Base-by-base conservation (phyloP, 768 basidiomycete genomes). In the Rubroboletus satanas region DNA sequence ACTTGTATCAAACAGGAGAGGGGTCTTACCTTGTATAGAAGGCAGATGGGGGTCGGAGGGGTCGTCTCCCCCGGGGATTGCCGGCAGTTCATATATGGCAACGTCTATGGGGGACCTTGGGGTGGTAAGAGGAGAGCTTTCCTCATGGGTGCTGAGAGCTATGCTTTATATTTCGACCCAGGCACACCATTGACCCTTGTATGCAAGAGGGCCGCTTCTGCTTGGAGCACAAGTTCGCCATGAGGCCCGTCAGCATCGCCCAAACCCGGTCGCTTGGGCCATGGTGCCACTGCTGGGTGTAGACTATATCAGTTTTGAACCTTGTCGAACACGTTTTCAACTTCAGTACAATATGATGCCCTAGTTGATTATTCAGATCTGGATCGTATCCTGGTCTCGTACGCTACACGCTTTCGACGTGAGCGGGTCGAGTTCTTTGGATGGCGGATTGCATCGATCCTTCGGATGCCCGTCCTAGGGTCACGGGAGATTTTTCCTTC, bases 191-290 rank as follows among this genome's bases (percentile, higher is more conserved):
- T 28, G 31, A 36, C 39, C 39, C 55, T 52, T 53, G 33, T 61
- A 59, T 62, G 18, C 48, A 47, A 33, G 42, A 45, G 37, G 44
- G 54, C 23, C 37, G 14, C 39, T 53, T 46, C 39, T 7, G 11
- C 50, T 36, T 14, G 45, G 29, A n/a, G 43, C 41, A 23, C 39
- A 39, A 37, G 36, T 47, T 39, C 7, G n/a, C 57, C 49, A 52
- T 32, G 59, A 51, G 53, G 59, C 48, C 4, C 32, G 26, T 21
- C 21, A 21, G n/a, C 10, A 18, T 52, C 45, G 28, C 65, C 58
- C 52, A 55, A 66, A 56, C 47, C 26, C 33, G 63, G 31, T 47
- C 23, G 52, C 43, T 65, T 65, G 36, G 56, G 60, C 15, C 14
- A 14, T 51, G 9, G 56, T 65, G 61, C 63, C 37, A 55, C 21